Conservation (phyloP, 495 filamentous ascomycete species). For the Penicillium pancosmium region DNA sequence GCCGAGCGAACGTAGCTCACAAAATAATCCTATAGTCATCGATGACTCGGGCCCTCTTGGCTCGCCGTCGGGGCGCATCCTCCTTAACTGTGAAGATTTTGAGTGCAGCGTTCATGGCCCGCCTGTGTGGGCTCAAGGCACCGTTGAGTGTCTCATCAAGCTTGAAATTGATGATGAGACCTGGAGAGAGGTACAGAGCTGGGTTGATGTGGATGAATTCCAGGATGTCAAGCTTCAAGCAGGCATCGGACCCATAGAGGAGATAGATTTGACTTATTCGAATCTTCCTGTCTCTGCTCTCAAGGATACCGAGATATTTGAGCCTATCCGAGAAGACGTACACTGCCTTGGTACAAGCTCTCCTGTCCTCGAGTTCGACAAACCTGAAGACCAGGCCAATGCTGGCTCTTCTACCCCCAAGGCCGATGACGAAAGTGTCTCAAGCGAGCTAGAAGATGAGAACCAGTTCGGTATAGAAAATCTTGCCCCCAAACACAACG, state of each 20-base stretch:
- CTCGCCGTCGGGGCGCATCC: neutral
- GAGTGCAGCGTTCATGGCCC: neutral
- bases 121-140: neutral
- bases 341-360: neutral
- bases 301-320: neutral
- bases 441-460: neutral
- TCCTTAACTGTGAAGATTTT: neutral
- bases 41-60: neutral
- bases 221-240: neutral
- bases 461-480: too few relatives aligned
- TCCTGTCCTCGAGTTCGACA: neutral
- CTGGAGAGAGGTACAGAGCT: neutral
- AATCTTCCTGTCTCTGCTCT: neutral
- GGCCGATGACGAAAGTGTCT: neutral
- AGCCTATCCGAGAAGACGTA: neutral
- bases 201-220: slow-evolving; percentile 17
- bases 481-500: too few relatives aligned
- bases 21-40: slow-evolving; percentile 1
- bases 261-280: neutral
- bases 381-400: neutral
- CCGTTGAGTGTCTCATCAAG: neutral
- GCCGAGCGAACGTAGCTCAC: neutral
- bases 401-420: too few relatives aligned
- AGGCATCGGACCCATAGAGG: neutral
- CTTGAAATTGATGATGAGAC: neutral